Evolutionary conservation across 2,329 filamentous ascomycete genomes (phyloP).

Genomic region (Diaporthe sp.): DNA sequence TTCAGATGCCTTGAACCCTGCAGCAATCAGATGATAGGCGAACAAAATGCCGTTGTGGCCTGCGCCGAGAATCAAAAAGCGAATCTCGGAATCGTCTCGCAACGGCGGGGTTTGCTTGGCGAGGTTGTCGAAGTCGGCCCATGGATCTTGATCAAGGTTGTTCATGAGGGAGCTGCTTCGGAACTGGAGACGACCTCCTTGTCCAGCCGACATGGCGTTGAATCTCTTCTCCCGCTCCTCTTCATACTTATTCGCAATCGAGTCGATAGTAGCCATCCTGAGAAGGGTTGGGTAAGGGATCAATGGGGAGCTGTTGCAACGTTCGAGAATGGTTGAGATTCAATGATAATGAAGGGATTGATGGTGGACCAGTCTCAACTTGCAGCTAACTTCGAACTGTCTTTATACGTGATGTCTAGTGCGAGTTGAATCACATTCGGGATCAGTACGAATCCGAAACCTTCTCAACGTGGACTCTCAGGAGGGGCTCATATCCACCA

Average conservation of each 20-base stretch:
- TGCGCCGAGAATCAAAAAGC: conserved; percentile 3
- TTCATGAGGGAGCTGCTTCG: background rate
- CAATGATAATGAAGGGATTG: background rate
- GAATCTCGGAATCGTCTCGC: background rate
- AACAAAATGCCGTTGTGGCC: conserved; percentile 1
- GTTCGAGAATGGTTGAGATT: background rate
- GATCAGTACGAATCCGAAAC: background rate
- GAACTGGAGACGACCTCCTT: background rate
- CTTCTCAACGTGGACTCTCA: background rate
- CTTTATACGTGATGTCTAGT: background rate
- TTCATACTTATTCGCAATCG: background rate
- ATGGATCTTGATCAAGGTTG: background rate
- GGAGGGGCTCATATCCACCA: background rate
- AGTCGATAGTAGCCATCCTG: background rate
- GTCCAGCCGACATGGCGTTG: background rate
- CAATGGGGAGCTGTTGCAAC: background rate
- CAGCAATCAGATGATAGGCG: background rate
- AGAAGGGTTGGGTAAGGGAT: background rate
- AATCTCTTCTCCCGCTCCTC: conserved; percentile 1
- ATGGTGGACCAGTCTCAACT: background rate
- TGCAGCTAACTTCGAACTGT: background rate
- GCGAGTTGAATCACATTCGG: background rate
- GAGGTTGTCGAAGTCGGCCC: background rate
- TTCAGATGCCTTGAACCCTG: background rate
- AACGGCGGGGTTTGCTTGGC: background rate